Evolutionary conservation across 2,329 filamentous ascomycete genomes (phyloP).

Genomic region (Colletotrichum cuscutae): DNA sequence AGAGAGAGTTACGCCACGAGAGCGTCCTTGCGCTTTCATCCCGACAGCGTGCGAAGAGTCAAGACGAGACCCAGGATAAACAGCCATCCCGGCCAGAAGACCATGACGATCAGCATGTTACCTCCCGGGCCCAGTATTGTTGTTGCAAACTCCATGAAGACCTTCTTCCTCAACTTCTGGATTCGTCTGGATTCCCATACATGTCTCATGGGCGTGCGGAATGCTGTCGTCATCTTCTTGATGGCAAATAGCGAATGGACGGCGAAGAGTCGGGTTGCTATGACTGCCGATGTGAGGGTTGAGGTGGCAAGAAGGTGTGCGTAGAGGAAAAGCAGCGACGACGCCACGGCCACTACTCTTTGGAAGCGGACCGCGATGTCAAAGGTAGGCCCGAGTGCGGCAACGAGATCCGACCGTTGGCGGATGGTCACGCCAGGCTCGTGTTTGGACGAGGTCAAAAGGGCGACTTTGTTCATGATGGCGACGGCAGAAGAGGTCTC

Average conservation of each 20-base stretch:
- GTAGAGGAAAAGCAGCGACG: slow-evolving; percentile 45
- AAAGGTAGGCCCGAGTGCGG: slow-evolving; percentile 47
- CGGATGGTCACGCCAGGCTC: slow-evolving; percentile 43
- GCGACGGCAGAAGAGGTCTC: slow-evolving; percentile 35
- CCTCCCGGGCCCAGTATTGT: slow-evolving; percentile 61
- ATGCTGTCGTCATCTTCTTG: slow-evolving; percentile 25
- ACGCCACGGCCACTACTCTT: slow-evolving; percentile 44
- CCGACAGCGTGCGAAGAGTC: slow-evolving; percentile 46
- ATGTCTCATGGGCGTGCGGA: slow-evolving; percentile 19
- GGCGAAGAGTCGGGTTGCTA: slow-evolving; percentile 43
- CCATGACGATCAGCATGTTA: slow-evolving; percentile 58
- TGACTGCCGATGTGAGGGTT: slow-evolving; percentile 41
- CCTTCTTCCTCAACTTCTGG: slow-evolving; percentile 53
- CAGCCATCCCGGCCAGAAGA: slow-evolving; percentile 70
- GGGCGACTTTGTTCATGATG: slow-evolving; percentile 48
- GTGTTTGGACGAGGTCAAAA: slow-evolving; percentile 51
- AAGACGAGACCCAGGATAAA: slow-evolving; percentile 52
- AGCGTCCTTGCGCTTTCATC: slow-evolving; percentile 40
- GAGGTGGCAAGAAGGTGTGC: slow-evolving; percentile 44
- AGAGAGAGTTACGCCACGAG: slow-evolving; percentile 10
- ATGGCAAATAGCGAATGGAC: slow-evolving; percentile 44
- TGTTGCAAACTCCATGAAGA: slow-evolving; percentile 63
- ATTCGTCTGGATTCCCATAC: slow-evolving; percentile 51
- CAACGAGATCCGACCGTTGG: slow-evolving; percentile 45
- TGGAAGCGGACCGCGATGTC: slow-evolving; percentile 48